Conservation (phyloP, 371 early-diverging fungal genomes). For the Chytridium lagenaria region DNA sequence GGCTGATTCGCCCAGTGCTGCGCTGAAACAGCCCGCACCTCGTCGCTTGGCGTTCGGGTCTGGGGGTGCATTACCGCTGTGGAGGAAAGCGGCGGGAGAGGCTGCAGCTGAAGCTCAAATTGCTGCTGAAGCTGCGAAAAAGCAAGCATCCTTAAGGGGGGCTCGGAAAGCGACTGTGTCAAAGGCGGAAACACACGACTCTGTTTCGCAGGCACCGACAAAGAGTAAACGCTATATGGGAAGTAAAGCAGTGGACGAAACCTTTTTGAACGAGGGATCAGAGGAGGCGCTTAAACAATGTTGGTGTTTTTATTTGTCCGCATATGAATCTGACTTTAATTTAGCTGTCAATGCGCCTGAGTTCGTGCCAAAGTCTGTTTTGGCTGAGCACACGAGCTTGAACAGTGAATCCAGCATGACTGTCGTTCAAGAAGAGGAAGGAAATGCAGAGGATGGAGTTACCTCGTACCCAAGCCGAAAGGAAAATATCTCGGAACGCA, state of each 20-base stretch:
- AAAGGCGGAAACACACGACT: background rate
- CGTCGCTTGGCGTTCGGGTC: background rate
- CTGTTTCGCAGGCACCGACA: background rate
- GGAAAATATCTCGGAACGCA: background rate
- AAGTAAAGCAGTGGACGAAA: slow-evolving; percentile 5
- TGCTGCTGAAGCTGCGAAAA: slow-evolving; percentile 1
- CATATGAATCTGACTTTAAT: background rate
- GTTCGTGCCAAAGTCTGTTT: slow-evolving; percentile 5
- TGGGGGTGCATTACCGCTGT: background rate
- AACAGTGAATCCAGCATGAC: slow-evolving; percentile 2
- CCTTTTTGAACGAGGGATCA: background rate
- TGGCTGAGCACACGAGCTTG: background rate
- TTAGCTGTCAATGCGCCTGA: slow-evolving; percentile 18
- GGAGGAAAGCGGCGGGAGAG: slow-evolving; percentile 9
- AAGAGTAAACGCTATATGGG: slow-evolving; percentile 4
- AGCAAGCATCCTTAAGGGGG: background rate
- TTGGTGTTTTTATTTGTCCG: no score
- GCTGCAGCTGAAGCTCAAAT: slow-evolving; percentile 9
- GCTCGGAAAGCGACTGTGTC: background rate
- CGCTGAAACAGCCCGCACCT: background rate
- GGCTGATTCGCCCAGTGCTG: background rate
- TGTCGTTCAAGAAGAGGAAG: slow-evolving; percentile 5
- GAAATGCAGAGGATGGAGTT: background rate
- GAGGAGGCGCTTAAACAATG: slow-evolving; percentile 8
- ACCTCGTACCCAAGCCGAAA: background rate